phyloP scores from a whole-genome alignment of 2,329 filamentous ascomycete species.

The Aaosphaeria arxii region DNA sequence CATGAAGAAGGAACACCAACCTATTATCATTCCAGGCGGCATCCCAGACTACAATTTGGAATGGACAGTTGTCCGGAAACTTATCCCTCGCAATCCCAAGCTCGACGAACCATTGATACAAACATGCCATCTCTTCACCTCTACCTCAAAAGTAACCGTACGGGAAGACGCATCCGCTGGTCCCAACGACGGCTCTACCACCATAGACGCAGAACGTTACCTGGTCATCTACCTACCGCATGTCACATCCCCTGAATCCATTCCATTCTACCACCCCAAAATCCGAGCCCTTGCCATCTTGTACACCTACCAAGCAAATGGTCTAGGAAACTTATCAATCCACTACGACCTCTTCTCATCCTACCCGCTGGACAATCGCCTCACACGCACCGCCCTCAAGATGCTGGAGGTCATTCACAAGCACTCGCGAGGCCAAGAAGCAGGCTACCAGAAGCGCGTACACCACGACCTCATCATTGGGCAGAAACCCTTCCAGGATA shows the following conservation, averaged over 20 bases:
- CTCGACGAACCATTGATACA: slow-evolving; percentile 75
- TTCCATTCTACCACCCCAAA: slow-evolving; percentile 86
- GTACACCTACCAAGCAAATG: slow-evolving; percentile 59
- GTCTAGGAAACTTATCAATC: slow-evolving; percentile 47
- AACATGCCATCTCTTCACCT: slow-evolving; percentile 71
- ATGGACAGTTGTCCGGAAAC: slow-evolving; percentile 68
- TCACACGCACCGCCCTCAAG: slow-evolving; percentile 66
- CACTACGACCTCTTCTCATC: slow-evolving; percentile 49
- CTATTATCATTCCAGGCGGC: slow-evolving; percentile 21
- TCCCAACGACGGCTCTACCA: slow-evolving; percentile 9
- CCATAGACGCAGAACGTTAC: slow-evolving; percentile 38
- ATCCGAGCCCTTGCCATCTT: slow-evolving; percentile 73
- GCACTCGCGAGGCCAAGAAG: slow-evolving; percentile 63
- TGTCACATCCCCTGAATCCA: slow-evolving; percentile 54
- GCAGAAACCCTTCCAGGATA: slow-evolving; percentile 75
- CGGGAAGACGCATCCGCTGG: slow-evolving; percentile 21
- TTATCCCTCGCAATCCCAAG: slow-evolving; percentile 79
- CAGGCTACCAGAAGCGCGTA: slow-evolving; percentile 76
- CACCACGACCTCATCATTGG: slow-evolving; percentile 80
- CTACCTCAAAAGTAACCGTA: slow-evolving; percentile 13
- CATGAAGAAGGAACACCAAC: slow-evolving; percentile 41
- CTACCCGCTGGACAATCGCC: slow-evolving; percentile 46
- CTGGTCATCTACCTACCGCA: slow-evolving; percentile 80
- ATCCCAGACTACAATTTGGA: slow-evolving; percentile 44
- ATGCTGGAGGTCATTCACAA: slow-evolving; percentile 69